Evolutionary conservation across 2,329 filamentous ascomycete species (phyloP).

Genomic region (Trichophyton equinum): DNA sequence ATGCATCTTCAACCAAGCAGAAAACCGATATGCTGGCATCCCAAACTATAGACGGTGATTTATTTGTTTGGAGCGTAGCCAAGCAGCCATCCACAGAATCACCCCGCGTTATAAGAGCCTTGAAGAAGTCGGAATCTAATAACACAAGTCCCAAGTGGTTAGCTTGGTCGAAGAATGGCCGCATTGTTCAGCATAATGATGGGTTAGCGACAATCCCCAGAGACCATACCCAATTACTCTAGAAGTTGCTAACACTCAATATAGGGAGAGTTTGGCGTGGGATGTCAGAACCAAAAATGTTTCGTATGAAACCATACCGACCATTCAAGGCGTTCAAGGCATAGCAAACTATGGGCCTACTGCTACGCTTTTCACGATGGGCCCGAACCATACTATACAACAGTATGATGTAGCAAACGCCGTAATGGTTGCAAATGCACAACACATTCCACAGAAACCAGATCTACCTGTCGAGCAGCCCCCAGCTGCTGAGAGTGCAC

Average conservation of each 20-base stretch:
- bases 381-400: constrained; percentile 76
- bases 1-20: constrained; percentile 88
- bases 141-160: constrained; percentile 81
- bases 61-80: constrained; percentile 91
- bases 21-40: constrained; percentile 97
- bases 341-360: constrained; percentile 81
- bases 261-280: constrained; percentile 81
- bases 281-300: constrained; percentile 98
- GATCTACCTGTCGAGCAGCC: constrained; percentile 60
- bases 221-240: not conserved
- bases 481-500: constrained; percentile 6
- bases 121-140: constrained; percentile 66
- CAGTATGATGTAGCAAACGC: constrained; percentile 88
- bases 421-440: constrained; percentile 72
- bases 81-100: constrained; percentile 61
- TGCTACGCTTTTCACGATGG: constrained; percentile 83
- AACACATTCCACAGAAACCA: constrained; percentile 66
- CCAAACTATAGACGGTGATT: constrained; percentile 80
- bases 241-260: constrained; percentile 6
- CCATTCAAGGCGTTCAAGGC: constrained; percentile 65
- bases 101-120: constrained; percentile 75
- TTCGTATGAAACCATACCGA: constrained; percentile 77
- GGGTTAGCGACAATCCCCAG: constrained; percentile 46
- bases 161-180: constrained; percentile 95
- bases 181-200: constrained; percentile 84